These are phyloP conservation scores for Chaetomium olivaceum DNA, from an alignment of 2,329 filamentous ascomycete species.

Conservation along the genomic window DNA sequence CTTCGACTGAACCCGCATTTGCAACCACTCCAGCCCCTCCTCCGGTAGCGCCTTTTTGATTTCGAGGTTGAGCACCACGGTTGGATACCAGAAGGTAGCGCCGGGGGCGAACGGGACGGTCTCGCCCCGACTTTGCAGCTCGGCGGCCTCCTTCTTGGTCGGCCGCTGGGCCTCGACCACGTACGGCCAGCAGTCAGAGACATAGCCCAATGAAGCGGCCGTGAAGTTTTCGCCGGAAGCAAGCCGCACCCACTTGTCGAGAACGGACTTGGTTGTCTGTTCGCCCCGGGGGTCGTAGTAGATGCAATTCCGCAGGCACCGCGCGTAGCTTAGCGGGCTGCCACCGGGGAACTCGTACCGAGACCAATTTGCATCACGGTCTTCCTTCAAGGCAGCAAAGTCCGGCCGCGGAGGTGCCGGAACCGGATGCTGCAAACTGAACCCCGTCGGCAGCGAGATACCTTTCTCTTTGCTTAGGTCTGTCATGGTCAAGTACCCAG, in stretches of 20 bases:
- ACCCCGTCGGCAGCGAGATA: constrained; percentile 36
- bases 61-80: constrained; percentile 72
- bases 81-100: constrained; percentile 70
- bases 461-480: constrained; percentile 39
- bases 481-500: constrained; percentile 45
- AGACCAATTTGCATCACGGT: constrained; percentile 38
- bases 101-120: constrained; percentile 40
- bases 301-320: constrained; percentile 37
- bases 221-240: constrained; percentile 62
- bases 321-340: constrained; percentile 26
- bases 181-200: constrained; percentile 69
- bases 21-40: constrained; percentile 69
- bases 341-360: constrained; percentile 16
- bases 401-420: constrained; percentile 32
- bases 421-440: constrained; percentile 25
- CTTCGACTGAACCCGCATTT: constrained; percentile 65
- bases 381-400: constrained; percentile 32
- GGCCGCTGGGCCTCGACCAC: constrained; percentile 57
- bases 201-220: constrained; percentile 62
- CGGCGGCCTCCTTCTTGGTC: constrained; percentile 16
- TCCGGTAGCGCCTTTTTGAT: constrained; percentile 70
- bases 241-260: constrained; percentile 70
- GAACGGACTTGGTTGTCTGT: constrained; percentile 35
- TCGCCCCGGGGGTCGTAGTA: constrained; percentile 36
- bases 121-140: constrained; percentile 27